Evolutionary conservation across 1,284 basidiomycete species (phyloP), one percentile per base, ranked within the genome.

Genomic region (Naganishia albida): DNA sequence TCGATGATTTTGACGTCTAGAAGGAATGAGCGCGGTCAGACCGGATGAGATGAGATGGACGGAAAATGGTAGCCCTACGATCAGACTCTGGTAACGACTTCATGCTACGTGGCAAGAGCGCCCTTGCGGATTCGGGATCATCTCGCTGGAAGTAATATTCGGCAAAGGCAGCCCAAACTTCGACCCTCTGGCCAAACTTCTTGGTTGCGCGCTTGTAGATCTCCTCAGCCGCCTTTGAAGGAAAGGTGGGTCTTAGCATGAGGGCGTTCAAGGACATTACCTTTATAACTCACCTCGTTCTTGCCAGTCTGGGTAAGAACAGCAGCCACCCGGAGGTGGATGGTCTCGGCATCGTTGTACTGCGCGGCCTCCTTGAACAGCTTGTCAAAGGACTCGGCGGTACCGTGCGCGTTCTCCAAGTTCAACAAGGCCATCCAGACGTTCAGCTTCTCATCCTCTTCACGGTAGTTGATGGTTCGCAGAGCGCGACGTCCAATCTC

Each of bases 401-500:
- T 90, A 2, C 97, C 96, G 75, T 95, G 98, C 6, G 88, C 83
- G 74, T 96, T 94, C 81, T 99, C 96, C 72, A 99, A 78, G 75
- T 99, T 99, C 68, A 99, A 85, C 59, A 97, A 80, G 2, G 95
- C 95, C 75, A 96, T 91, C 96, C 96, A 99, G 26, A 99, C 88
- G 74, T 99, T 99, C 72, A 98, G 80, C 76, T 90, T 93, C 79
- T 99, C 97, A 70, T 88, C 88, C 80, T 99, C 96, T 79, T 99
- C 96, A 62, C 96, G 86, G 82, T 94, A 98, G 75, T 85, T 89
- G 81, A 99, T 99, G 16, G 88, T 88, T 73, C 87, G 83, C 67
- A 96, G 82, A 3, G 94, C 96, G 34, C 92, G 87, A 62, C 86
- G 84, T 18, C 88, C 95, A 54, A 94, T 88, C 74, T 89, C 86